Evolutionary conservation across 78 protist species (phyloP), one percentile per base, ranked within the genome.

Genomic region (Guillardia theta): DNA sequence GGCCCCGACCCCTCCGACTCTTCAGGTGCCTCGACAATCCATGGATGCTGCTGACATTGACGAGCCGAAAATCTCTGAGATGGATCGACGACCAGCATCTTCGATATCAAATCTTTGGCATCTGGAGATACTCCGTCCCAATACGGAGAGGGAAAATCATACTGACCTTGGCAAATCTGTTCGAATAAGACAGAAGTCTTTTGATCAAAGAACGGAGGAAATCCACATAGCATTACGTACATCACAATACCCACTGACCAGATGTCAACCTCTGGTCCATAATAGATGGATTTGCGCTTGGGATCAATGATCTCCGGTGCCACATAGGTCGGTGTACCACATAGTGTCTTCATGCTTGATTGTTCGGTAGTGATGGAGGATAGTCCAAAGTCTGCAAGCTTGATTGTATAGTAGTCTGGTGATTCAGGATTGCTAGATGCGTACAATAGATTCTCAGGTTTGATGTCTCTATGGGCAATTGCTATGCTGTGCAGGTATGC

Each of bases 241-340:
- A 78, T 10, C 8, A 78, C 18, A 9, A 78, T 48, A 10, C 90
- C 90, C 18, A 50, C 90, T 18, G 53, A 44, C 90, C 90, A 78
- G 12, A 78, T 36, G 90, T 78, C 90, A 27, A 12, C 18, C 43
- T 94, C 95, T 58, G 94, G 95, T 62, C 96, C 97, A 94, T 98
- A 98, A n/a, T n/a, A n/a, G n/a, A n/a, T n/a, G n/a, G n/a, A n/a
- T 21, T 97, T 97, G 9, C 80, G 53, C 47, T 45, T 78, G 43
- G 90, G 90, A 30, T 78, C 90, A 27, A 78, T 18, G 39, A 58
- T 30, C 70, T 70, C 87, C 9, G 87, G 87, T 43, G 87, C 87
- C 9, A 70, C 39, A 43, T 70, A 70, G 87, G 47, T 70, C 41
- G 87, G 87, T 15, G 87, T 70, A 12, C 87, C 87, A 43, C 87